phyloP scores from a whole-genome alignment of 1,139 yeast genomes.

The Taphrina wiesneri region DNA sequence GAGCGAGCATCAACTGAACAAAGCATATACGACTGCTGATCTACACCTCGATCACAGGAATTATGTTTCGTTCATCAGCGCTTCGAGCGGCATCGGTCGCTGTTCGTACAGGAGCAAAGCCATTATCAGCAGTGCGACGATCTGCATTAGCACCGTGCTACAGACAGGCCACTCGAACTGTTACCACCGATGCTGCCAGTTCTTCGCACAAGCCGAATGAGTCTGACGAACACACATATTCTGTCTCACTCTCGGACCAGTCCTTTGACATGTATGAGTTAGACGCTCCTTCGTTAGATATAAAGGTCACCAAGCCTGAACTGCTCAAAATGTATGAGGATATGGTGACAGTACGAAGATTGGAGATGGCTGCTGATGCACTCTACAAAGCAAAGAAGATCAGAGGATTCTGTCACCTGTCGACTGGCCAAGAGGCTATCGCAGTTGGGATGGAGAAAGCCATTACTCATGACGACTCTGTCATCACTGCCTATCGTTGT shows the following conservation, averaged over 20 bases:
- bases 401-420: conserved; percentile 95
- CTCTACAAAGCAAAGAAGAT: conserved; percentile 97
- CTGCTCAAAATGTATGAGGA: conserved; percentile 93
- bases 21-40: too few relatives aligned
- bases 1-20: too few relatives aligned
- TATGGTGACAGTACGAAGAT: conserved; percentile 63
- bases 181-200: conserved; percentile 35
- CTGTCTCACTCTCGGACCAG: conserved; percentile 64
- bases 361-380: conserved; percentile 99
- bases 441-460: conserved; percentile 98
- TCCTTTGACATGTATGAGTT: conserved; percentile 86
- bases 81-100: conserved; percentile 3
- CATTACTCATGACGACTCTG: conserved; percentile 75
- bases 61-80: conserved; percentile 15
- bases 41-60: not conserved
- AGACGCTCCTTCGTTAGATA: conserved; percentile 60
- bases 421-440: conserved; percentile 98
- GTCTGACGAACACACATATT: conserved; percentile 41
- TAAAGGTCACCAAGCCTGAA: conserved; percentile 75
- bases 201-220: conserved; percentile 35
- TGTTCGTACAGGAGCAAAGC: not conserved
- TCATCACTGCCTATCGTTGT: conserved; percentile 96
- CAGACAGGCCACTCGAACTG: conserved; percentile 18
- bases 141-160: not conserved
- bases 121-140: not conserved